Evolutionary conservation across 139 green algal species (phyloP), one percentile per base, ranked within the genome.

Genomic region (Tetratostichococcus sp.): DNA sequence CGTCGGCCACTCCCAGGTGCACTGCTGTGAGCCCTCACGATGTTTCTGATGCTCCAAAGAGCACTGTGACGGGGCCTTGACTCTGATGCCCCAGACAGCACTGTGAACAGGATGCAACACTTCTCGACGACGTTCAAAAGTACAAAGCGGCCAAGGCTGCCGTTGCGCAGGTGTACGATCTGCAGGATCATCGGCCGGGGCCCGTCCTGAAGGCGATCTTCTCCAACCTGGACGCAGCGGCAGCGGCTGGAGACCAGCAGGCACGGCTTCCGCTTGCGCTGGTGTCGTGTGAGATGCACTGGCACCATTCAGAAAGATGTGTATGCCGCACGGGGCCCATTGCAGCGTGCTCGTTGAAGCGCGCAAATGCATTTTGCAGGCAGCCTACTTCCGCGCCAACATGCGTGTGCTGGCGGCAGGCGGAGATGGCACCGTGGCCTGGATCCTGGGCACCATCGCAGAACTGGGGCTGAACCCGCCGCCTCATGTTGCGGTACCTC

Each of bases 331-430:
- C 4, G 16, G 30, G 0, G 50, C 35, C 8, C 50, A 16, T n/a
- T 19, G n/a, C n/a, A n/a, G n/a, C n/a, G n/a, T n/a, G n/a, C n/a
- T n/a, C n/a, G n/a, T n/a, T n/a, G n/a, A n/a, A n/a, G n/a, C n/a
- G n/a, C n/a, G n/a, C n/a, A n/a, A n/a, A n/a, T n/a, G n/a, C n/a
- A n/a, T n/a, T n/a, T n/a, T n/a, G n/a, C n/a, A 62, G 26, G 57
- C 71, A 66, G 74, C 30, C 57, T 71, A n/a, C 65, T n/a, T 5
- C 73, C 30, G n/a, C 25, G 77, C 70, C 71, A 86, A 72, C 65
- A 73, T 97, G 69, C 83, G 90, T 57, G 87, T 97, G 66, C 50
- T 97, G 57, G 90, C 87, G 19, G 90, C 88, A 31, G 92, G 92
- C 6, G 92, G 92, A 30, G 92, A 96, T 73, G 91, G 85, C 65